phyloP scores from a whole-genome alignment of 2,329 filamentous ascomycete species.

The Ascomycota sp. region DNA sequence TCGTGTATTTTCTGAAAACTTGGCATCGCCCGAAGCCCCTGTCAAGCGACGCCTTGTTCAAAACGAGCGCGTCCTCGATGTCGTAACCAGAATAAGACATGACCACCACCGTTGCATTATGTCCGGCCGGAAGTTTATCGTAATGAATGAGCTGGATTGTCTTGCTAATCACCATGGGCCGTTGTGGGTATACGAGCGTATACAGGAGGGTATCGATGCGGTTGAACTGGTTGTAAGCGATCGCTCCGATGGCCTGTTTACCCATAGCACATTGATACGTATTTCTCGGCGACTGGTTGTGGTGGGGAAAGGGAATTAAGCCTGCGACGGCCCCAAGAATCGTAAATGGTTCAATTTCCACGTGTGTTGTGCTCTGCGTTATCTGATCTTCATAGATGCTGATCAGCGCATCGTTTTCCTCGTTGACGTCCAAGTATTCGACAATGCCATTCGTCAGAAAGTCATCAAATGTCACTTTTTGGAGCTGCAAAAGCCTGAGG shows the following conservation, averaged over 20 bases:
- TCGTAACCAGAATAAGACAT: conserved; percentile 99
- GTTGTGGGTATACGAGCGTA: conserved; percentile 91
- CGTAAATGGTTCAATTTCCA: conserved; percentile 97
- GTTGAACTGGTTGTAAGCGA: conserved; percentile 95
- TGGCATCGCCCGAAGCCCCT: conserved; percentile 92
- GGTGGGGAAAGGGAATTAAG: conserved; percentile 91
- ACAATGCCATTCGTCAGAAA: conserved; percentile 79
- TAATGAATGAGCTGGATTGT: conserved; percentile 95
- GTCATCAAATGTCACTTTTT: conserved; percentile 79
- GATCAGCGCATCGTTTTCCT: conserved; percentile 91
- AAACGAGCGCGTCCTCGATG: conserved; percentile 91
- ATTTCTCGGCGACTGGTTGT: conserved; percentile 96
- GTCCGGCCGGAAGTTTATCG: conserved; percentile 88
- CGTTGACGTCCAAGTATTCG: conserved; percentile 94
- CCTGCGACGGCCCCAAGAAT: conserved; percentile 89
- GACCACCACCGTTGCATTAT: conserved; percentile 93
- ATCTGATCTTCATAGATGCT: conserved; percentile 78
- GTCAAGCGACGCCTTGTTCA: conserved; percentile 92
- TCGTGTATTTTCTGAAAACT: conserved; percentile 88
- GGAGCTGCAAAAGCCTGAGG: conserved; percentile 61
- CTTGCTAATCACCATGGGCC: conserved; percentile 92
- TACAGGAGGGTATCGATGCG: conserved; percentile 92
- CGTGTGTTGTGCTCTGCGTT: conserved; percentile 65
- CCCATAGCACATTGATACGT: conserved; percentile 99
- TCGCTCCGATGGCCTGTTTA: conserved; percentile 97